phyloP scores from a whole-genome alignment of 352 stramenopile species.

The Phytophthora tentaculata region DNA sequence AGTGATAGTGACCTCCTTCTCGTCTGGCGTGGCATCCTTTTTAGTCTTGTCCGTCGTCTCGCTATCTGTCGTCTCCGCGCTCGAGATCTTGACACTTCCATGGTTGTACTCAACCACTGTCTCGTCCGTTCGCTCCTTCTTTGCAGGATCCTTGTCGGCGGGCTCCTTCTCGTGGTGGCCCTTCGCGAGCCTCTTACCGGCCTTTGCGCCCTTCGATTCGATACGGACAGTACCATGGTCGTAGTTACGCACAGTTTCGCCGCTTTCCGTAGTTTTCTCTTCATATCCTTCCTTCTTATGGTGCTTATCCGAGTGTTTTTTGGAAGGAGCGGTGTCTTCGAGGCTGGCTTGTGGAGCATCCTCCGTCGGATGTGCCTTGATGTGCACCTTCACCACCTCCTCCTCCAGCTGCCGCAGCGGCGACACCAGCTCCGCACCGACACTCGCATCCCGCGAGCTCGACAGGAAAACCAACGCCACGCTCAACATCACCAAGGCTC shows the following conservation, averaged over 20 bases:
- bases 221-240: conserved; percentile 44
- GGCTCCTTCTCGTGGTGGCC: conserved; percentile 22
- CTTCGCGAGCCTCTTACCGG: conserved; percentile 36
- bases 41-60: conserved; percentile 24
- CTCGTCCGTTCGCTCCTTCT: conserved; percentile 36
- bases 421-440: conserved; percentile 25
- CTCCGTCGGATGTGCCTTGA: conserved; percentile 30
- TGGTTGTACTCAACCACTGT: conserved; percentile 59
- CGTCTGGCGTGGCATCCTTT: conserved; percentile 14
- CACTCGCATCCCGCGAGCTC: conserved; percentile 11
- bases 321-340: conserved; percentile 9
- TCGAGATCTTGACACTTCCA: conserved; percentile 53
- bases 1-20: conserved; percentile 36
- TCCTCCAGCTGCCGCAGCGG: conserved; percentile 28
- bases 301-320: conserved; percentile 27
- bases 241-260: conserved; percentile 41
- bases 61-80: conserved; percentile 16
- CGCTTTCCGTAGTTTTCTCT: conserved; percentile 14
- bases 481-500: conserved; percentile 44
- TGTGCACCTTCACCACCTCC: conserved; percentile 35
- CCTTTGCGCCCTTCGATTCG: conserved; percentile 23
- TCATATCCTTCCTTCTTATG: conserved; percentile 27
- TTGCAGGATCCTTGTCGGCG: conserved; percentile 17
- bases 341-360: conserved; percentile 1
- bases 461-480: conserved; percentile 39